Evolutionary conservation across 2,329 filamentous ascomycete species (phyloP), one percentile per base, ranked within the genome.

Genomic region (Aspergillus sp.): DNA sequence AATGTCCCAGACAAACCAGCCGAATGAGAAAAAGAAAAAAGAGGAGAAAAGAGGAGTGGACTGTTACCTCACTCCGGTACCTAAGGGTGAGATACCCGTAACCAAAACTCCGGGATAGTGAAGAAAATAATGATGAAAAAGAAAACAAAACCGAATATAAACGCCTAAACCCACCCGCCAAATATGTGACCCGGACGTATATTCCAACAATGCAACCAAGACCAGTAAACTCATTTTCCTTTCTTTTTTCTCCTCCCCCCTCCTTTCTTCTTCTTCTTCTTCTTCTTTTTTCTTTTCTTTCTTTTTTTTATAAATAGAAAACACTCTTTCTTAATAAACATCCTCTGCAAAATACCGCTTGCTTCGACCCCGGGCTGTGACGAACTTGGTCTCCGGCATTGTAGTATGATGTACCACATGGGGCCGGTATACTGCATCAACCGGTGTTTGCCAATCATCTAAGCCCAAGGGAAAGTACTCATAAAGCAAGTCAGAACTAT

Each of bases 401-500:
- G 65, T 79, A 13, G 87, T 91, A 64, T 96, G 90, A 68, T 97
- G 91, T 3, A 96, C 90, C 13, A 95, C 88, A 65, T 96, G 90
- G 5, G 90, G 91, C 43, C 89, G 78, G 65, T 95, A 95, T 13
- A 95, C 85, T 4, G 89, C 89, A 67, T 95, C 89, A 3, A 94
- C 88, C 1, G 88, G 89, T 2, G 86, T 86, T 81, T 90, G 89
- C 84, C 81, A 96, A 62, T 96, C 90, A 65, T 96, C 90, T 49
- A 95, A 72, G 43, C 86, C 90, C 13, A 97, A 75, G 0, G 90
- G 90, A 55, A 97, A 96, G 64, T 97, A 96, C 70, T 97, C 90
- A 64, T 96, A 96, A 15, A 96, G 73, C 55, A 90, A 74, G 67
- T 96, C 90, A 1, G 84, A 84, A 57, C 85, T 85, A 58, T 95